Evolutionary conservation across 176 grass and related monocot species (phyloP), one percentile per base, ranked within the genome.

Genomic region (Carex myosuroides): DNA sequence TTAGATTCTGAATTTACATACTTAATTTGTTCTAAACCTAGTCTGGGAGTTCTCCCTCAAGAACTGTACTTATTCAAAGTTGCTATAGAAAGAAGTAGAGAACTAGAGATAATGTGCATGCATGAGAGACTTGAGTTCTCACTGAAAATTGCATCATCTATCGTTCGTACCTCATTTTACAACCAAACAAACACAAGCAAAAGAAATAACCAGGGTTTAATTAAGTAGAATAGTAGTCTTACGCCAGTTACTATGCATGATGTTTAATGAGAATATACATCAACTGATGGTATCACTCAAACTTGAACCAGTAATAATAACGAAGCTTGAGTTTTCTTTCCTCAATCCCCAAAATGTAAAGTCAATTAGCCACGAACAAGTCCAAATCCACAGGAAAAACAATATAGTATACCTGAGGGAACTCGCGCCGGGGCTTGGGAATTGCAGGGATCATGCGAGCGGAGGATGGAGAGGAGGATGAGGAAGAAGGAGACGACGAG

Each of bases 371-470:
- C 48, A 30, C 26, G 0, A 76, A 76, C 16, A 70, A 44, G 35
- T 44, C 7, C 68, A 44, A 70, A 71, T 21, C 18, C 39, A 42
- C 33, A 71, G n/a, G 68, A 21, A 9, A 71, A 71, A 44, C 68
- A 71, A 71, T 20, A 8, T 71, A 71, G 18, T 71, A 58, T 56
- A 83, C 80, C 80, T 83, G 80, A 66, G 60, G 80, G 30, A 83
- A 65, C 6, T 86, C 89, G 3, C 82, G 85, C 21, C 80, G 48
- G 60, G 90, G 82, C 21, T 90, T 91, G 33, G 94, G 91, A 2
- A 90, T 60, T 56, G 86, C 24, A 73, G 91, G 94, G 78, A 97
- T 97, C 88, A 90, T 88, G 55, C 90, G 88, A 7, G 94, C 8
- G 21, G 85, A 79, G 3, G 80, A 90, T 2, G 94, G 86, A 54